Conservation (phyloP, 129 eudicot genomes). For the Oenanthe sinensis region DNA sequence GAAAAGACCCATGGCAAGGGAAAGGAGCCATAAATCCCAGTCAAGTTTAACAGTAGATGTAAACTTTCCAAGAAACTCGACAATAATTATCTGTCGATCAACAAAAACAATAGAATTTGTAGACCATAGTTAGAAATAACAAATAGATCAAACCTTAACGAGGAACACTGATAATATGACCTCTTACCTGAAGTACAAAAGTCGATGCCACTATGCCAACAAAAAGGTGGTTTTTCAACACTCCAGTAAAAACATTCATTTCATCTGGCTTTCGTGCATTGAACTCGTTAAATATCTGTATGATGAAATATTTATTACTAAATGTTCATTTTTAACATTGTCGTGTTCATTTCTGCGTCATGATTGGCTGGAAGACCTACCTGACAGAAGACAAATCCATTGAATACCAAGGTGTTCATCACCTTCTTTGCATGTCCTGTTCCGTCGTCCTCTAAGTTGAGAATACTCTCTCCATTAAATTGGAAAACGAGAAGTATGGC, state of each 20-base stretch:
- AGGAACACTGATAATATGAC: not conserved
- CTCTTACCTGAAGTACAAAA: slow-evolving; percentile 64
- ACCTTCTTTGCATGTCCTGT: slow-evolving; percentile 42
- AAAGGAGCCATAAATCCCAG: slow-evolving; percentile 51
- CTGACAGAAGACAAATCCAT: slow-evolving; percentile 83
- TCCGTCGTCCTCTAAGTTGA: slow-evolving; percentile 34
- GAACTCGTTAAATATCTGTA: slow-evolving; percentile 83
- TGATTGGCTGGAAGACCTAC: slow-evolving; percentile 29
- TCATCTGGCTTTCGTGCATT: slow-evolving; percentile 86
- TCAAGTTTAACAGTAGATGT: slow-evolving; percentile 53
- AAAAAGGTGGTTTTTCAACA: slow-evolving; percentile 70
- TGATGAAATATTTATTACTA: slow-evolving; percentile 12
- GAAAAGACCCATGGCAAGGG: slow-evolving; percentile 53
- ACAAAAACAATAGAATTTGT: not conserved
- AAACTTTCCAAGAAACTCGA: slow-evolving; percentile 76
- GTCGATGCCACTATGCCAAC: slow-evolving; percentile 65
- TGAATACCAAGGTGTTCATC: slow-evolving; percentile 75
- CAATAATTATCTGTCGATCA: slow-evolving; percentile 43
- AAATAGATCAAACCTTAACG: not conserved
- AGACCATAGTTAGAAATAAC: not conserved
- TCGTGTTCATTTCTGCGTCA: not conserved
- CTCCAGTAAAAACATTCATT: slow-evolving; percentile 61
- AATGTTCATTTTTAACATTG: not conserved
- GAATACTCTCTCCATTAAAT: slow-evolving; percentile 46
- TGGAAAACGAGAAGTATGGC: slow-evolving; percentile 69